A percentile compares a stretch with the other conserved stretches of the same genome.
These are phyloP conservation scores for Zelonia costaricensis DNA, from an alignment of 208 protist species.

Conservation along the genomic window DNA sequence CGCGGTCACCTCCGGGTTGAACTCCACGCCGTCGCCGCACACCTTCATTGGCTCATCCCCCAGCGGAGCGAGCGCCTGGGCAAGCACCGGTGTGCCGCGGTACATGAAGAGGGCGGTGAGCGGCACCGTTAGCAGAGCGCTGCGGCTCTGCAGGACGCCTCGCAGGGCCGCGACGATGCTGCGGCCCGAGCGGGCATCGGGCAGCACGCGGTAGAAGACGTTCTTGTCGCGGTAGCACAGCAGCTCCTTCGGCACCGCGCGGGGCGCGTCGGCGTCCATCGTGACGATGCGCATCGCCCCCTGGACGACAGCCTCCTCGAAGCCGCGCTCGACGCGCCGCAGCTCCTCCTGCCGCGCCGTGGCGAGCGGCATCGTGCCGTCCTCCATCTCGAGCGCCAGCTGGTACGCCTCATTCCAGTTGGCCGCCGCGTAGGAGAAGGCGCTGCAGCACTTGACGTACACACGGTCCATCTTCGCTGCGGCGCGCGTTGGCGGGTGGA, in stretches of 20 bases:
- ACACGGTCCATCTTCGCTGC: slow-evolving; percentile 31
- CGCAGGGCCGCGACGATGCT: slow-evolving; percentile 81
- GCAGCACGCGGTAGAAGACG: slow-evolving; percentile 85
- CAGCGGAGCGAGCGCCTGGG: slow-evolving; percentile 82
- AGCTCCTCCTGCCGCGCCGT: slow-evolving; percentile 44
- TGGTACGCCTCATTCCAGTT: slow-evolving; percentile 86
- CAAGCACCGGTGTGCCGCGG: slow-evolving; percentile 82
- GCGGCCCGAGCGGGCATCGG: slow-evolving; percentile 74
- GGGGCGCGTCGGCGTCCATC: slow-evolving; percentile 68
- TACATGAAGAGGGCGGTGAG: slow-evolving; percentile 81
- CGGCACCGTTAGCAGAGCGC: slow-evolving; percentile 74
- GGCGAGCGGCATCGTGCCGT: slow-evolving; percentile 51
- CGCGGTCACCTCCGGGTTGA: slow-evolving; percentile 52
- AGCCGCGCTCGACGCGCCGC: slow-evolving; percentile 49
- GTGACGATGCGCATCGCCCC: slow-evolving; percentile 69
- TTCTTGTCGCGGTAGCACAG: slow-evolving; percentile 85
- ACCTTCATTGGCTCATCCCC: slow-evolving; percentile 44
- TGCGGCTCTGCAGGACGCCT: slow-evolving; percentile 72
- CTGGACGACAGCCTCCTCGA: slow-evolving; percentile 47
- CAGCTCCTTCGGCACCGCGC: slow-evolving; percentile 62
- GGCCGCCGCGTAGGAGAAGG: slow-evolving; percentile 31
- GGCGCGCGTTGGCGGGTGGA: too few relatives aligned
- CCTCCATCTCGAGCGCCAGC: slow-evolving; percentile 67
- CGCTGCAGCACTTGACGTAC: slow-evolving; percentile 43
- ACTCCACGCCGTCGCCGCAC: slow-evolving; percentile 14